phyloP scores from a whole-genome alignment of 495 filamentous ascomycete genomes.

The Penicillium arizonense region DNA sequence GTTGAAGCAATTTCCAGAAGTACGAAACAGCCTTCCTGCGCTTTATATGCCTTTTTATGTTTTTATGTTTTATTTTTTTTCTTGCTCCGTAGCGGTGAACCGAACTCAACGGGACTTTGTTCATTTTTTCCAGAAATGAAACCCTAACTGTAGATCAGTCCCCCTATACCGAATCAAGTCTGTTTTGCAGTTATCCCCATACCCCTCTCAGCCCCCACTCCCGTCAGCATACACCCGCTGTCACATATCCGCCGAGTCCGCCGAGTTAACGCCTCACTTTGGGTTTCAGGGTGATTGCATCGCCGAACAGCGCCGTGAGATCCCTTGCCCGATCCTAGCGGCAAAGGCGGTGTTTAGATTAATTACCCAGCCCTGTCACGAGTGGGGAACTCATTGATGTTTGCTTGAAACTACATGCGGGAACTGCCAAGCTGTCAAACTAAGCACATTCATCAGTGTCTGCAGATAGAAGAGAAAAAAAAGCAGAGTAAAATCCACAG shows the following conservation, averaged over 20 bases:
- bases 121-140: constrained; percentile 1
- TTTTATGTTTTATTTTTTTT: background rate
- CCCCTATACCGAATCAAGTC: background rate
- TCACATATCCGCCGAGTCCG: constrained; percentile 15
- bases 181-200: background rate
- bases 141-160: background rate
- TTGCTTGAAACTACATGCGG: constrained; percentile 8
- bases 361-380: background rate
- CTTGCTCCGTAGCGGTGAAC: constrained; percentile 5
- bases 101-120: background rate
- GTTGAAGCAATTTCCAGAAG: background rate
- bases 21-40: background rate
- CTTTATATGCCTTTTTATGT: background rate
- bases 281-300: constrained; percentile 29
- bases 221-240: constrained; percentile 17
- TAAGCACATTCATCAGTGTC: background rate
- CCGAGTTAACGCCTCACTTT: constrained; percentile 14
- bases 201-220: constrained; percentile 2
- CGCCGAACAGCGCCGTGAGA: constrained; percentile 20
- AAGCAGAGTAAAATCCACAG: background rate
- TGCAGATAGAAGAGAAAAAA: background rate
- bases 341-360: constrained; percentile 10
- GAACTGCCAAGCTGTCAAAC: constrained; percentile 10
- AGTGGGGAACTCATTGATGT: background rate
- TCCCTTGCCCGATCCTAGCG: constrained; percentile 9